A percentile compares a stretch with the other conserved stretches of the same genome.
These are phyloP conservation scores for Prunus davidiana DNA, from an alignment of 306 rosid species.

Conservation along the genomic window DNA sequence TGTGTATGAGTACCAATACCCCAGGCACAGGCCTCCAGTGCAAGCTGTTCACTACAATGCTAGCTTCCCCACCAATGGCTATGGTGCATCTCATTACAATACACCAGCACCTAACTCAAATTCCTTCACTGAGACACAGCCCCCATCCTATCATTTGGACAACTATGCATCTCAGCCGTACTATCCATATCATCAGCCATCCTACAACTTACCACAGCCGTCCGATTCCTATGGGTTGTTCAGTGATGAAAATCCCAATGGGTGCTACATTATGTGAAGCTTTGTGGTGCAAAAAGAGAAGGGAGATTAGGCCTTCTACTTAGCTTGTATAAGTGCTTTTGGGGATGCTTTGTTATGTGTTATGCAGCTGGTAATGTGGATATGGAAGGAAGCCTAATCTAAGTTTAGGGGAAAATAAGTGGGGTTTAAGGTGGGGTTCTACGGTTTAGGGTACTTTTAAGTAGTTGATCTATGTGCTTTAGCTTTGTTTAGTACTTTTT, in stretches of 20 bases:
- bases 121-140: constrained; percentile 24
- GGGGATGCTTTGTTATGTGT: constrained; percentile 31
- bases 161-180: constrained; percentile 5
- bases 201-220: constrained; percentile 15
- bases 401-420: neutral
- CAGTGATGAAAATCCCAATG: constrained; percentile 85
- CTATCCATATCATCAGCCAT: neutral
- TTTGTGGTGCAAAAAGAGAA: neutral
- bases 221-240: constrained; percentile 48
- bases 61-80: constrained; percentile 37
- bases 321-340: constrained; percentile 35
- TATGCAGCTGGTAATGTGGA: constrained; percentile 11
- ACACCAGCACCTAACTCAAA: constrained; percentile 34
- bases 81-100: constrained; percentile 46
- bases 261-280: constrained; percentile 52
- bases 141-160: constrained; percentile 27
- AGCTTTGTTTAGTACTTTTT: constrained; percentile 21
- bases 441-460: constrained; percentile 6
- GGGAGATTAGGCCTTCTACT: neutral
- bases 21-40: constrained; percentile 18
- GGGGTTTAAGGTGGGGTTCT: neutral
- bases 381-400: constrained; percentile 13
- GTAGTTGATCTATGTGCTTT: constrained; percentile 20
- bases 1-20: constrained; percentile 26
- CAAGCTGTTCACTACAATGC: constrained; percentile 35